Base-by-base conservation (phyloP, 495 filamentous ascomycete genomes). In the Lepidopterella palustris region DNA sequence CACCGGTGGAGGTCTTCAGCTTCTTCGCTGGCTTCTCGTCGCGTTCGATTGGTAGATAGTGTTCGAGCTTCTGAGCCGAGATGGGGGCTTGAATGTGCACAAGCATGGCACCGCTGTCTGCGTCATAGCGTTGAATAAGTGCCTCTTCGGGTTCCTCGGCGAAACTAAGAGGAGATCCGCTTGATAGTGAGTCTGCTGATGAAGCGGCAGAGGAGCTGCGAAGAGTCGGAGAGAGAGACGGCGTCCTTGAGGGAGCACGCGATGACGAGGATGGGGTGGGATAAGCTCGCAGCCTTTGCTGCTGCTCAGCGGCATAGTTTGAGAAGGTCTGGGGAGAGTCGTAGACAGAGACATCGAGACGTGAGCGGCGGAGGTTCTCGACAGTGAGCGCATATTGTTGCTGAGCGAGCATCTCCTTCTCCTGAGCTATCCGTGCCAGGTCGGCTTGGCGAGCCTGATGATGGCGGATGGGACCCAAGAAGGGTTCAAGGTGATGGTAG, bases 401-500 rank as follows among this genome's bases (percentile, higher is more conserved):
- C 59, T 73, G 67, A 10, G 57, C 63, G 45, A 60, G 63, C 65
- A 78, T 64, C 70, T 79, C 71, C 67, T 74, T 75, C 69, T 76
- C 69, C 59, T 74, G 63, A 59, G 71, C 75, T 68, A 74, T 76
- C 72, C 68, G 63, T 15, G 67, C 65, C 63, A 72, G 70, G 63
- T 74, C 73, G 3, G 68, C 70, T 45, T 71, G 67, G 42, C 66
- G 65, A 10, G 65, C 64, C 48, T 75, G 71, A 53, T 67, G 66
- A 39, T 68, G 53, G 57, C 90, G 87, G 70, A 97, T 89, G 28
- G 92, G 92, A 13, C 81, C 83, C 21, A 98, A 79, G 78, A 97
- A 98, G 47, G 83, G 83, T 62, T 97, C 91, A 8, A 97, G 79
- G 69, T 95, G 90, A 47, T 74, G 79, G 73, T 95, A 88, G 18